A percentile compares a stretch with the other conserved stretches of the same genome.
Conservation (phyloP, 139 green algal genomes). For the Coelastrella sp. region DNA sequence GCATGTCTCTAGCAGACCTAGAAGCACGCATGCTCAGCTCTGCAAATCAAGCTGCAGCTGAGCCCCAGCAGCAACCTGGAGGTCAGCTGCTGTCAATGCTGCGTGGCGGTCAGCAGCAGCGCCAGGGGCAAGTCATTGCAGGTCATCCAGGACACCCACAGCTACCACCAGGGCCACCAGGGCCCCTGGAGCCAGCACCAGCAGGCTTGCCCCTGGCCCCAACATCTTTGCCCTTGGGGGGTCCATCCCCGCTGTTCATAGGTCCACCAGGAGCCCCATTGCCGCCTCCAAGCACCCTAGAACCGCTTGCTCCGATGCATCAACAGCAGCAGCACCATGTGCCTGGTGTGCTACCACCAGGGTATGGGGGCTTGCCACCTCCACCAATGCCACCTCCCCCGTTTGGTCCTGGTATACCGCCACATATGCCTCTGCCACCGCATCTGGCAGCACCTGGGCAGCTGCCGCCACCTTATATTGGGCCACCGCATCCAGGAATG, state of each 20-base stretch:
- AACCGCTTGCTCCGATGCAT: background rate
- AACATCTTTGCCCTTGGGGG: background rate
- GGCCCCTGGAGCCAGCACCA: background rate
- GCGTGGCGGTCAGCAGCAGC: conserved; percentile 15
- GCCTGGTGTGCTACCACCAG: conserved; percentile 17
- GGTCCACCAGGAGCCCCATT: background rate
- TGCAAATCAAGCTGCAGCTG: background rate
- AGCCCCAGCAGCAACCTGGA: conserved; percentile 24
- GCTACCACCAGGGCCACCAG: background rate
- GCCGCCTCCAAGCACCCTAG: background rate
- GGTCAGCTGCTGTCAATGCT: conserved; percentile 39
- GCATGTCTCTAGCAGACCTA: conserved; percentile 55
- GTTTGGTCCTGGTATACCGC: background rate
- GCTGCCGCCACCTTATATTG: background rate
- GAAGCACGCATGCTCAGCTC: conserved; percentile 61
- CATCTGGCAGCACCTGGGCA: background rate
- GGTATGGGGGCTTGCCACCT: background rate
- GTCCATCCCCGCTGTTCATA: background rate
- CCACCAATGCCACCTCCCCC: background rate
- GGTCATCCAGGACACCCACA: background rate
- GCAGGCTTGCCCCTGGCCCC: background rate
- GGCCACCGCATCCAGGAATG: background rate
- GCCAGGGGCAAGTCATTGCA: background rate
- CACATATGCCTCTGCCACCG: background rate
- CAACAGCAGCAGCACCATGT: conserved; percentile 45